Conservation (phyloP, 2,329 filamentous ascomycete species). For the Talaromyces albobiverticillius region DNA sequence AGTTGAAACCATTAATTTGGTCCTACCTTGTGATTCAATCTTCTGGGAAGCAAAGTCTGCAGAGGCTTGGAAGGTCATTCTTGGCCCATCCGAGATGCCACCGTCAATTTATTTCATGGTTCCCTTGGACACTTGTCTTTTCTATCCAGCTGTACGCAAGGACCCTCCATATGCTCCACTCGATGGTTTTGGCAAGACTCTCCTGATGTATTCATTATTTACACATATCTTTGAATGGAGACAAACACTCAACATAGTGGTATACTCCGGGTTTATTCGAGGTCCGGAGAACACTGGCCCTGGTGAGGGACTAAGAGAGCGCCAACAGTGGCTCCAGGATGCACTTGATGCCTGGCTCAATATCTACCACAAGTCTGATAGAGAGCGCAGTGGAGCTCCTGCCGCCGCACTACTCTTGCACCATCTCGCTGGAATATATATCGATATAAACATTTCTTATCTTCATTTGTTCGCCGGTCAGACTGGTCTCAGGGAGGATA, state of each 20-base stretch:
- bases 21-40: slow-evolving; percentile 10
- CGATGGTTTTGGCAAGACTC: slow-evolving; percentile 10
- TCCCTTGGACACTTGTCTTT: slow-evolving; percentile 14
- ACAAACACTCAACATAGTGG: slow-evolving; percentile 13
- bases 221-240: slow-evolving; percentile 16
- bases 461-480: slow-evolving; percentile 9
- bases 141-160: slow-evolving; percentile 11
- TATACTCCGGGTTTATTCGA: slow-evolving; percentile 13
- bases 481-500: slow-evolving; percentile 12
- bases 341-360: slow-evolving; percentile 12
- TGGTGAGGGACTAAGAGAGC: slow-evolving; percentile 11
- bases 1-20: slow-evolving; percentile 13
- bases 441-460: not conserved
- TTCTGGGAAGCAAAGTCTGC: slow-evolving; percentile 16
- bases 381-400: not conserved
- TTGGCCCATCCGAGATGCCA: slow-evolving; percentile 13
- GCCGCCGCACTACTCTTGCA: not conserved
- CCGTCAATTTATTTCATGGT: slow-evolving; percentile 16
- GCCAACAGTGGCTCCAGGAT: slow-evolving; percentile 11
- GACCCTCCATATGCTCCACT: slow-evolving; percentile 15
- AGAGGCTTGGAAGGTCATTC: slow-evolving; percentile 15
- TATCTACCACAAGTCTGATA: slow-evolving; percentile 6
- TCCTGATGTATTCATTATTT: slow-evolving; percentile 14
- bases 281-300: slow-evolving; percentile 9
- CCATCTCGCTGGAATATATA: not conserved